Evolutionary conservation across 176 grass and related monocot genomes (phyloP), one percentile per base, ranked within the genome.

Genomic region (Paspalum vaginatum): DNA sequence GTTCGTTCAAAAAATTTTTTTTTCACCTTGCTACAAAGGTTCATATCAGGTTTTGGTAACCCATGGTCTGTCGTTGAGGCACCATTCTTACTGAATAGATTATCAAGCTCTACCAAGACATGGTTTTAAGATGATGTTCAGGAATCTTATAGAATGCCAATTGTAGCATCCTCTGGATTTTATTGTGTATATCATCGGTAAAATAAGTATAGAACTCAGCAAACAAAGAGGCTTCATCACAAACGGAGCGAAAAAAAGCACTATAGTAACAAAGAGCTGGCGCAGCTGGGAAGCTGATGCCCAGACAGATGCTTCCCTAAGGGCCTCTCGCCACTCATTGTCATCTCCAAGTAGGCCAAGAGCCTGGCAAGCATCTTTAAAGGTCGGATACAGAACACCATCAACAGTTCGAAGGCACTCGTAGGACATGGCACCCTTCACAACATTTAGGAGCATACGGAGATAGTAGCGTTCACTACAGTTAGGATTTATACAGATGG

Each of bases 381-480:
- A 79, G 7, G 74, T 79, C 8, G 5, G 42, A 43, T 75, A 76
- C 11, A 71, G 4, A 17, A 79, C 22, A 39, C 67, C 54, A 65
- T 52, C 38, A 9, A 80, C 1, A 2, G 75, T 80, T 2, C 66
- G 42, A 8, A 86, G 38, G 2, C 80, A 49, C 7, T 79, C 40
- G 57, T 62, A 80, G 0, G 38, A 80, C 15, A 15, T 57, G 7
- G 76, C 26, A 5, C 84, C 76, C n/a, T 55, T 68, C 11, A n/a
- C 44, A 38, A 61, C 27, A 17, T 74, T 73, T 15, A 76, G 14
- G 14, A 84, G 55, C 54, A 84, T 74, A 50, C 71, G 20, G 9
- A 86, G 44, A 40, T 64, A 86, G 16, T 80, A 86, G 13, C 65
- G 65, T 26, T 80, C 84, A 17, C 67, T 66, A 5, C 27, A 39